These are phyloP conservation scores for Vairimorpha ceranae DNA, from an alignment of 371 early-diverging fungal species.

Conservation along the genomic window DNA sequence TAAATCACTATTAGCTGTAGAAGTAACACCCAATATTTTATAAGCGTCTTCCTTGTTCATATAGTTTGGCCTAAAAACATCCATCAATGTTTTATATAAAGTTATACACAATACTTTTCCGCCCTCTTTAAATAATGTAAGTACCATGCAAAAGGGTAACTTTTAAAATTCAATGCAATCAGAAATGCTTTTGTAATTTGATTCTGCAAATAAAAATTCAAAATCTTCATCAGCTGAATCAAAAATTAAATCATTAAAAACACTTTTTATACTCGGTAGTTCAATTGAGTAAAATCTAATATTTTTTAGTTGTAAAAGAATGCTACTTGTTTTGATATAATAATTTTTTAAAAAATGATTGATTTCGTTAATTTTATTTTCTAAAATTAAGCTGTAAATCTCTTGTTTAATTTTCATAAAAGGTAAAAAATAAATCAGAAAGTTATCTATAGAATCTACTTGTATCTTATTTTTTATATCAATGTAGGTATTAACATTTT, in stretches of 20 bases:
- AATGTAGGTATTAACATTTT: not conserved
- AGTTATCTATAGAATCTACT: conserved; percentile 2
- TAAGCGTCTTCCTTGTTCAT: conserved; percentile 19
- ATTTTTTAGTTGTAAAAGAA: not conserved
- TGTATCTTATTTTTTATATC: not conserved
- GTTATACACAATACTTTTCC: conserved; percentile 5
- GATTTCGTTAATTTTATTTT: not conserved
- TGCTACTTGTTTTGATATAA: not conserved
- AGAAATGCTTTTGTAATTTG: conserved; percentile 9
- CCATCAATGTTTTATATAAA: not conserved
- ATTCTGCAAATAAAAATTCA: conserved; percentile 29
- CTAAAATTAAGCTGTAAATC: not conserved
- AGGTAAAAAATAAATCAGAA: conserved; percentile 16
- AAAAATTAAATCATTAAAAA: not conserved
- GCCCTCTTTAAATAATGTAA: conserved; percentile 8
- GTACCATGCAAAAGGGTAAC: not conserved
- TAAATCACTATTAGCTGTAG: not conserved
- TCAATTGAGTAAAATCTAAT: not conserved
- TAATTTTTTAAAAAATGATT: conserved; percentile 1
- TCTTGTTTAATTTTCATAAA: conserved; percentile 18
- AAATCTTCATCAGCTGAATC: not conserved
- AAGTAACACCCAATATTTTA: conserved; percentile 3
- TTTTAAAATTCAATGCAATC: conserved; percentile 38
- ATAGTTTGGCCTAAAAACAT: not conserved
- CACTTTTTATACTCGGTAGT: not conserved